These are phyloP conservation scores for Pyropia haitanensis DNA, from an alignment of 23 red algal genomes.

Conservation along the genomic window DNA sequence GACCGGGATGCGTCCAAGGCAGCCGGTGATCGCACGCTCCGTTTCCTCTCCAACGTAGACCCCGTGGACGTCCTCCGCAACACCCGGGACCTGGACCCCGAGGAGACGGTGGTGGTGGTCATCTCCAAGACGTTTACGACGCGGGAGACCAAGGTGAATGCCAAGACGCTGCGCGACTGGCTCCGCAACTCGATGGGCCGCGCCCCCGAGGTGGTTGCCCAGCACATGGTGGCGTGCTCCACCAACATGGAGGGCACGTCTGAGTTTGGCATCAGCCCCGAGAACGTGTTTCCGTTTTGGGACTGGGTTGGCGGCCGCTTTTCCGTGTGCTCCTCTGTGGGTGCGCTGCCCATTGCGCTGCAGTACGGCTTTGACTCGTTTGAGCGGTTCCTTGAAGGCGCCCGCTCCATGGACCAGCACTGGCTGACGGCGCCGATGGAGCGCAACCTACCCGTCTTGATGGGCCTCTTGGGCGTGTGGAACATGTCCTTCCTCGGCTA, in stretches of 20 bases:
- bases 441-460: conserved; percentile 70
- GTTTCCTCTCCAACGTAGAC: conserved; percentile 95
- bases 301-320: conserved; percentile 98
- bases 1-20: conserved; percentile 38
- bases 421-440: conserved; percentile 52
- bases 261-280: conserved; percentile 80
- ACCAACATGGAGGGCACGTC: conserved; percentile 56
- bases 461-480: conserved; percentile 96
- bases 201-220: conserved; percentile 29
- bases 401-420: conserved; percentile 79
- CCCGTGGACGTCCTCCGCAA: conserved; percentile 82
- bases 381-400: conserved; percentile 61
- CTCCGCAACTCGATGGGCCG: conserved; percentile 44
- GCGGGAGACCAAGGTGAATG: conserved; percentile 96
- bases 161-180: conserved; percentile 85
- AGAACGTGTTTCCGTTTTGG: conserved; percentile 94
- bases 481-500: conserved; percentile 83
- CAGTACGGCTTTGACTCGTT: conserved; percentile 92
- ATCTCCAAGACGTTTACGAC: conserved; percentile 98
- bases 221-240: conserved; percentile 92
- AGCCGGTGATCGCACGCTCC: conserved; percentile 52
- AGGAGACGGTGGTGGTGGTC: conserved; percentile 88
- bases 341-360: conserved; percentile 79
- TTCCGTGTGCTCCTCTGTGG: conserved; percentile 85
- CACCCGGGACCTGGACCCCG: conserved; percentile 57